phyloP scores from a whole-genome alignment of 2,329 filamentous ascomycete genomes.

The Cercospora citrullina region DNA sequence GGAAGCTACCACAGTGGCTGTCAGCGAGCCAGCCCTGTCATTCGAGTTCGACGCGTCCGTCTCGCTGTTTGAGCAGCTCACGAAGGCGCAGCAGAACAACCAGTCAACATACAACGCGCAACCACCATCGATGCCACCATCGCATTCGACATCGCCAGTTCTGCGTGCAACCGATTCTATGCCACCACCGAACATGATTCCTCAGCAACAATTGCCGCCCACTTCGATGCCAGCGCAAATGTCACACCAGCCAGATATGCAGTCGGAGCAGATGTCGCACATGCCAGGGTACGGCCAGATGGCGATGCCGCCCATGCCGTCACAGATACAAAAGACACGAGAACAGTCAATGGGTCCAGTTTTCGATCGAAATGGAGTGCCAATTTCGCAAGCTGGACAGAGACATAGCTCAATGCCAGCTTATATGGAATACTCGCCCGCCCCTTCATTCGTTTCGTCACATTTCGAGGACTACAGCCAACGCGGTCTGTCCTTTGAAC shows the following conservation, averaged over 20 bases:
- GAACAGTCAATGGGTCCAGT: conserved; percentile 76
- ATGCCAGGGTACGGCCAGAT: conserved; percentile 72
- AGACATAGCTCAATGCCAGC: conserved; percentile 98
- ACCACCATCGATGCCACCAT: conserved; percentile 54
- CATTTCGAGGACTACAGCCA: conserved; percentile 98
- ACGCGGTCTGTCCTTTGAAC: conserved; percentile 93
- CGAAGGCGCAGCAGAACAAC: conserved; percentile 98
- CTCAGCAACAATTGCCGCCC: conserved; percentile 38
- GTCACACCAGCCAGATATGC: conserved; percentile 48
- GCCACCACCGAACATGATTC: conserved; percentile 85
- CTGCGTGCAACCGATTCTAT: conserved; percentile 90
- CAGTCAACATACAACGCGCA: conserved; percentile 75
- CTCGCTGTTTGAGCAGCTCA: conserved; percentile 98
- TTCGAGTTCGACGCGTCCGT: conserved; percentile 99
- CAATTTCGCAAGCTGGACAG: conserved; percentile 79
- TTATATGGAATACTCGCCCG: conserved; percentile 97
- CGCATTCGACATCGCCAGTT: conserved; percentile 82
- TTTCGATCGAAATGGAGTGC: conserved; percentile 89
- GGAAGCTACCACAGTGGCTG: conserved; percentile 93
- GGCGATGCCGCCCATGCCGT: conserved; percentile 71
- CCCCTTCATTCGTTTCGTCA: conserved; percentile 96
- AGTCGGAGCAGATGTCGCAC: conserved; percentile 59
- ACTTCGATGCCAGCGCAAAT: conserved; percentile 34
- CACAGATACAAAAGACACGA: conserved; percentile 73
- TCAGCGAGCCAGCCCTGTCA: conserved; percentile 93